Conservation (phyloP, 148 eudicot genomes). For the Salicornia ramosissima region DNA sequence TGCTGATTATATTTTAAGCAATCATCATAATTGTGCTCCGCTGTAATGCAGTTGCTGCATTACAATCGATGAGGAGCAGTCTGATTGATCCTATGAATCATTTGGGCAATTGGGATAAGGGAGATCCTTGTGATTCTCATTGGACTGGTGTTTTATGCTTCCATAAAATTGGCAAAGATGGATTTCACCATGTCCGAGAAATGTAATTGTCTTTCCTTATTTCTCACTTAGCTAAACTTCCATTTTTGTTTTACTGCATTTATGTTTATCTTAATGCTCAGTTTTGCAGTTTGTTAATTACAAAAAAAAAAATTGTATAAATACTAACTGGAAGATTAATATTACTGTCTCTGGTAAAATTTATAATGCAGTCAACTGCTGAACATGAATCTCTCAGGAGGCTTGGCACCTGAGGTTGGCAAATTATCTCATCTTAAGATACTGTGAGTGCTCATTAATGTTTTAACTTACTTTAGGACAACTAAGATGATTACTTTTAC, state of each 20-base stretch:
- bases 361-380: slow-evolving; percentile 51
- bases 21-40: not conserved
- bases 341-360: not conserved
- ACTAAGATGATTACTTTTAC: not conserved
- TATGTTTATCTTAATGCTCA: not conserved
- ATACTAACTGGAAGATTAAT: no score
- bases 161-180: slow-evolving; percentile 25
- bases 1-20: no score
- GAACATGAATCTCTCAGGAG: slow-evolving; percentile 68
- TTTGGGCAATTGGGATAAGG: slow-evolving; percentile 51
- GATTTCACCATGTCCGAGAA: slow-evolving; percentile 49
- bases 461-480: not conserved
- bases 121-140: slow-evolving; percentile 62
- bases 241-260: not conserved
- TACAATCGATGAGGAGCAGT: slow-evolving; percentile 38
- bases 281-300: not conserved
- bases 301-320: not conserved
- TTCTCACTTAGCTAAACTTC: not conserved
- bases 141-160: slow-evolving; percentile 71
- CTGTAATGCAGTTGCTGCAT: slow-evolving; percentile 48
- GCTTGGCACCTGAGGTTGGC: slow-evolving; percentile 68
- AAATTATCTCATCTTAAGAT: slow-evolving; percentile 51
- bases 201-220: slow-evolving; percentile 42
- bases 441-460: slow-evolving; percentile 44
- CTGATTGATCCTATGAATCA: slow-evolving; percentile 49